Base-by-base conservation (phyloP, 805 yeast species). In the Candida incommunis region DNA sequence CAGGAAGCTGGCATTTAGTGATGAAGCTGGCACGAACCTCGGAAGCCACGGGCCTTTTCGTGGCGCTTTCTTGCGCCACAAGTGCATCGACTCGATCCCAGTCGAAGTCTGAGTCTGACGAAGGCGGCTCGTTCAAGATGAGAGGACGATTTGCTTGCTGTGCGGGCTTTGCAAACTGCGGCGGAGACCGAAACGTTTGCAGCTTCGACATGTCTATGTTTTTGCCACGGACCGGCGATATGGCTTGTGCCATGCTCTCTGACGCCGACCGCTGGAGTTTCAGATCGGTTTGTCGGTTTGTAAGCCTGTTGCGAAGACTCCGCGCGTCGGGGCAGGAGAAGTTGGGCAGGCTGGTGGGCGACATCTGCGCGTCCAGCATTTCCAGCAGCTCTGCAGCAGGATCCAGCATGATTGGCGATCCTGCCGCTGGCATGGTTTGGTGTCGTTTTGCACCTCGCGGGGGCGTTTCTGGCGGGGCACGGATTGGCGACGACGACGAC, bases 81-180 rank as follows among this genome's bases (percentile, higher is more conserved):
- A 31, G 13, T 4, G 20, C 20, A 5, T 40, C 42, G 3, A 18
- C 26, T 4, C 23, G n/a, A 20, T 40, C 42, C 42, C 42, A 40
- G 18, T 40, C 42, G n/a, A 40, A 23, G 26, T 40, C 42, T 22
- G 42, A 40, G 42, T 40, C 42, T 23, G 42, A 22, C 11, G 37
- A 31, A 5, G 37, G 18, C n/a, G 13, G 27, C 27, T 25, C 27
- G 27, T 25, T 13, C 27, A 13, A 25, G 13, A 25, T 13, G 27
- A 9, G 7, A 25, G 27, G 27, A 25, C 7, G 13, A 25, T 25
- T 25, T 13, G 13, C 13, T 13, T 7, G 13, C 27, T 25, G 27
- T 13, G 27, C 13, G 27, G 13, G 27, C 7, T n/a, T n/a, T n/a
- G 13, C 37, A n/a, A 31, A 31, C 37, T 31, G 9, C 18, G 37